Conservation (phyloP, 164 flowering plant species). For the Magnolia kwangsiensis region DNA sequence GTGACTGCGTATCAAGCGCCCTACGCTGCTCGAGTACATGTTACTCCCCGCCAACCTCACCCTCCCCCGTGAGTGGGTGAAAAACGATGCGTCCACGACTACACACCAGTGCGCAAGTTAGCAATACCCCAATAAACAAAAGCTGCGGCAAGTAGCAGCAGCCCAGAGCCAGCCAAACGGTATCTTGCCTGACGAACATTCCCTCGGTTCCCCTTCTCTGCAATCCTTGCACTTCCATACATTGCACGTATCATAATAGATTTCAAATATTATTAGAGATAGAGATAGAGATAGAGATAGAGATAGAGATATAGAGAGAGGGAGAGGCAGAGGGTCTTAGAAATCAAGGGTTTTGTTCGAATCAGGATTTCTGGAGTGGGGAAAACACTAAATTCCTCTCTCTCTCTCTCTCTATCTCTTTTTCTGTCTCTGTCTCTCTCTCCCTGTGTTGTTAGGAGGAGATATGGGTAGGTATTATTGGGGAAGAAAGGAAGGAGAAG, state of each 20-base stretch:
- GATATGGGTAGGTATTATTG: slow-evolving; percentile 61
- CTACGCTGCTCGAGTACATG: too few relatives aligned
- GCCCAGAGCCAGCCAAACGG: too few relatives aligned
- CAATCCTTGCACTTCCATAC: too few relatives aligned
- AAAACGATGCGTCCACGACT: too few relatives aligned
- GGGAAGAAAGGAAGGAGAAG: slow-evolving; percentile 58
- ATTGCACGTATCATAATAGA: too few relatives aligned
- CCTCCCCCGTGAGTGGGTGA: too few relatives aligned
- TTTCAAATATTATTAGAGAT: background rate
- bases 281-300: background rate
- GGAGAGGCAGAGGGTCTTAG: background rate
- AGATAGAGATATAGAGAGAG: background rate
- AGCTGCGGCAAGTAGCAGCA: background rate
- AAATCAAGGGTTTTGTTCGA: background rate
- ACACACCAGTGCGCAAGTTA: slow-evolving; percentile 9
- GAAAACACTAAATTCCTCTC: background rate
- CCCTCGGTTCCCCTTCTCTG: too few relatives aligned
- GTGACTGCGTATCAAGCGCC: too few relatives aligned
- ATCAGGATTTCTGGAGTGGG: background rate
- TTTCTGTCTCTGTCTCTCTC: background rate
- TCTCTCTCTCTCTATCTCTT: background rate
- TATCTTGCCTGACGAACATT: too few relatives aligned
- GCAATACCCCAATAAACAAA: background rate
- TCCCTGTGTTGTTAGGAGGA: slow-evolving; percentile 63
- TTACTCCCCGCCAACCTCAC: too few relatives aligned